phyloP scores from a whole-genome alignment of 345 rosid genomes.

The Durio zibethinus region DNA sequence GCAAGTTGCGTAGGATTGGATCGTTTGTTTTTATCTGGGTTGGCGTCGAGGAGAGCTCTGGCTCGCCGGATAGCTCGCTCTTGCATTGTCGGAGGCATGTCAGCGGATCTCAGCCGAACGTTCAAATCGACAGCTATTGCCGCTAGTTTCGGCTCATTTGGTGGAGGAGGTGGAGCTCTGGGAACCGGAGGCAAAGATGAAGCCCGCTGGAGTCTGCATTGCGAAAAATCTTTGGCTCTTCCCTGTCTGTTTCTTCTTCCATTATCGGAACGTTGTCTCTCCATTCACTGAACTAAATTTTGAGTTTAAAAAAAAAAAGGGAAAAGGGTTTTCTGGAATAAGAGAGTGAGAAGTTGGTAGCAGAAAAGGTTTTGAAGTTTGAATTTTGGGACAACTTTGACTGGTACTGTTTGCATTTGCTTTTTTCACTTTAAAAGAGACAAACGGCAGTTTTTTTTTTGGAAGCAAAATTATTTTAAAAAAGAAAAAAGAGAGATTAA shows the following conservation, averaged over 20 bases:
- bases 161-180: neutral
- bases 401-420: neutral
- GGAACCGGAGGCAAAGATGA: neutral
- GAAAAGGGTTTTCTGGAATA: neutral
- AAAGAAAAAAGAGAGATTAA: neutral
- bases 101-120: constrained; percentile 50
- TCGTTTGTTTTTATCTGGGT: constrained; percentile 16
- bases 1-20: constrained; percentile 39
- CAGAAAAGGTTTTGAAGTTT: neutral
- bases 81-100: constrained; percentile 43
- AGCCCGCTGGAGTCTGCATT: neutral
- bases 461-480: neutral
- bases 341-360: neutral
- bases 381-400: neutral
- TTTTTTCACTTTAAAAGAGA: neutral
- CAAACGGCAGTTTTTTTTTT: neutral
- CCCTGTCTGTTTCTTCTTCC: neutral
- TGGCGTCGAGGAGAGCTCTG: constrained; percentile 31
- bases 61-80: constrained; percentile 40
- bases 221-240: neutral
- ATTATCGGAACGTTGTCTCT: neutral
- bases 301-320: neutral
- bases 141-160: constrained; percentile 32
- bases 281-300: neutral
- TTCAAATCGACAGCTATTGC: constrained; percentile 38